A percentile compares a stretch with the other conserved stretches of the same genome.
These are phyloP conservation scores for Chalara sp. DNA, from an alignment of 2,329 filamentous ascomycete species.

Conservation along the genomic window DNA sequence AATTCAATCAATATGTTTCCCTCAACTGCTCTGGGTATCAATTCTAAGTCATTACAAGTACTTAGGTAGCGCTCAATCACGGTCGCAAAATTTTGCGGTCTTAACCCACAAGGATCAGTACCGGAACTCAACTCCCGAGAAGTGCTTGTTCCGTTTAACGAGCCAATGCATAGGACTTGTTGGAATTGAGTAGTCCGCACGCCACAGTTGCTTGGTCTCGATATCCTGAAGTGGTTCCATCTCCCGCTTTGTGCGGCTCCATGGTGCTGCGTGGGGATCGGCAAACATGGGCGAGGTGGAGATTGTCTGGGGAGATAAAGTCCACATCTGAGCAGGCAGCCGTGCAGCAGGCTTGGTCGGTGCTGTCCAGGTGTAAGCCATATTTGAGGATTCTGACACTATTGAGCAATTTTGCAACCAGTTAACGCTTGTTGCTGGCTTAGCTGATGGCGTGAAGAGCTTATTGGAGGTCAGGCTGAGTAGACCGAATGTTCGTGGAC, in stretches of 20 bases:
- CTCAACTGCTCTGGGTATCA: too few relatives aligned
- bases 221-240: slow-evolving; percentile 7
- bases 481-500: background rate
- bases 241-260: slow-evolving; percentile 14
- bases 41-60: too few relatives aligned
- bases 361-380: slow-evolving; percentile 4
- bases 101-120: slow-evolving; percentile 9
- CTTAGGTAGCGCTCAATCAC: too few relatives aligned
- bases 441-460: too few relatives aligned
- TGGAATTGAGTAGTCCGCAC: slow-evolving; percentile 3
- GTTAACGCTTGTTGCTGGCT: too few relatives aligned
- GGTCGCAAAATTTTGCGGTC: too few relatives aligned
- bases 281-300: slow-evolving; percentile 7
- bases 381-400: too few relatives aligned
- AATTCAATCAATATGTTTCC: too few relatives aligned
- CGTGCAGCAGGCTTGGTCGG: background rate
- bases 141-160: slow-evolving; percentile 2
- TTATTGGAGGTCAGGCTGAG: background rate
- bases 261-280: slow-evolving; percentile 11
- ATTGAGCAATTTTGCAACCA: too few relatives aligned
- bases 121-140: slow-evolving; percentile 16
- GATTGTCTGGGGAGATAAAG: too few relatives aligned
- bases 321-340: too few relatives aligned
- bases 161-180: slow-evolving; percentile 17
- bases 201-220: slow-evolving; percentile 17